These are phyloP conservation scores for Stereum hirsutum DNA, from an alignment of 1,284 basidiomycete species.

Conservation along the genomic window DNA sequence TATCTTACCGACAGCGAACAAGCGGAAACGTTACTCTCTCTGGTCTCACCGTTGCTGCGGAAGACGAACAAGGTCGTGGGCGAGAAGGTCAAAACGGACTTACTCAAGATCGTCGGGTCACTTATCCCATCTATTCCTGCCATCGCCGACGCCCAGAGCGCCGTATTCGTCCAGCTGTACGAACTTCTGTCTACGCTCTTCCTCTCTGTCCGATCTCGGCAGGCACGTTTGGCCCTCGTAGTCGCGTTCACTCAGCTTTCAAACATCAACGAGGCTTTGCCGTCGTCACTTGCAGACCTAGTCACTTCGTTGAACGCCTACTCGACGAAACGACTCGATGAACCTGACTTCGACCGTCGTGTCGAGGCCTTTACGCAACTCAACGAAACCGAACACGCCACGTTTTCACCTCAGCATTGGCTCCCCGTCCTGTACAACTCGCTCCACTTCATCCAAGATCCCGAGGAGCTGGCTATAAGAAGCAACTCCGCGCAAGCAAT, in stretches of 20 bases:
- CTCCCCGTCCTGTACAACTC: conserved; percentile 79
- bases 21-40: conserved; percentile 63
- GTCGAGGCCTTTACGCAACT: conserved; percentile 71
- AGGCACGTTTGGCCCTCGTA: conserved; percentile 61
- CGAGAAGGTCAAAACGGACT: conserved; percentile 83
- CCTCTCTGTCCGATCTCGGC: conserved; percentile 63
- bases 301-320: conserved; percentile 80
- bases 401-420: conserved; percentile 63
- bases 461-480: conserved; percentile 83
- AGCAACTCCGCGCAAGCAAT: conserved; percentile 76
- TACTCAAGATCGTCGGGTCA: conserved; percentile 70
- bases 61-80: conserved; percentile 71
- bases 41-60: conserved; percentile 79
- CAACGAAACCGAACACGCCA: conserved; percentile 52
- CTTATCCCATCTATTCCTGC: conserved; percentile 72
- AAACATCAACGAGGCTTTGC: conserved; percentile 37
- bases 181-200: conserved; percentile 69
- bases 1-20: conserved; percentile 67
- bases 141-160: conserved; percentile 40
- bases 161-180: conserved; percentile 51
- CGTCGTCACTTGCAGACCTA: conserved; percentile 41
- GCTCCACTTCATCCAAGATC: conserved; percentile 84
- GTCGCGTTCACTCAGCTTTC: conserved; percentile 58
- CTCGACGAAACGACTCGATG: conserved; percentile 75
- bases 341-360: conserved; percentile 90